Base-by-base conservation (phyloP, 441 rosid species). In the Breynia disticha region DNA sequence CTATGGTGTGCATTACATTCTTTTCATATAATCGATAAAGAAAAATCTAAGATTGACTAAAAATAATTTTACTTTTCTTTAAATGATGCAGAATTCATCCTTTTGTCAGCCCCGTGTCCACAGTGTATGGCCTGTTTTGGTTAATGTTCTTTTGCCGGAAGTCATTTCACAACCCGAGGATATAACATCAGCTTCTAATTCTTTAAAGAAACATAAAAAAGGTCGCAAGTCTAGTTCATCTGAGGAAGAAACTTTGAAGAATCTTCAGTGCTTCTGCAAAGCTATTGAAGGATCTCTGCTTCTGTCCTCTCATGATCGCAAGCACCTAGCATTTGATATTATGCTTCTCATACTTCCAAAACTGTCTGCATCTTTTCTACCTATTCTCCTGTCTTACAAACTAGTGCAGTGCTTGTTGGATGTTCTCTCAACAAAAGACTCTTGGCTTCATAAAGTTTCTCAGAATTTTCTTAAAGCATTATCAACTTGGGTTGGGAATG, bases 61-160 rank as follows among this genome's bases (percentile, higher is more conserved):
- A 19, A 21, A 11, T 14, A 13, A 46, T 39, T 39, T 39, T 39
- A 12, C 19, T 16, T 35, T 6, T 28, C 19, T 16, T 35, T 6
- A 28, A 42, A 37, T 16, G 14, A 6, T 49, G 63, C 88, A 93
- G 99, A 95, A 89, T 65, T 84, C 99, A 47, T 75, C 96, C 54
- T 89, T 89, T 76, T 93, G 97, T 62, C 96, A 84, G 73, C 99
- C 99, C 67, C 90, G 97, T 61, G 77, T 89, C 56, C 99, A 93
- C 57, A 73, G 89, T 60, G 59, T 89, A 52, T 93, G 97, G 99
- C 79, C 81, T 46, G 74, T 79, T 64, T 72, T 93, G 62, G 76
- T 75, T 21, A 78, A 80, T 61, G 72, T 82, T 64, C 85, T 93
- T 41, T 77, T 93, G 63, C 97, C 98, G 24, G 87, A 84, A 42